phyloP scores from a whole-genome alignment of 371 early-diverging fungal species.

The Amoeboaphelidium protococcarum region DNA sequence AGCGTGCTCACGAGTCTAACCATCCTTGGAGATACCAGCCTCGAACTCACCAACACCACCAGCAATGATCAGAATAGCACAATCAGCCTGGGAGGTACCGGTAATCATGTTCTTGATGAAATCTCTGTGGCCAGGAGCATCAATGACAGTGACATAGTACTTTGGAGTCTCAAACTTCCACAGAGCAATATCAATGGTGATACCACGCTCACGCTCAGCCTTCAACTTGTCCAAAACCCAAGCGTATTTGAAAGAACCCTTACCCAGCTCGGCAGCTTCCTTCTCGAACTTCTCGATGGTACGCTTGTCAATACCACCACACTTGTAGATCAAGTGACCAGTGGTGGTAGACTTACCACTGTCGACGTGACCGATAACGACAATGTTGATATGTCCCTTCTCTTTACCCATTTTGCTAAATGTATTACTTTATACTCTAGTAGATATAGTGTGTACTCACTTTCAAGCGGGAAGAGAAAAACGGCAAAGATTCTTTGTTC shows the following conservation, averaged over 20 bases:
- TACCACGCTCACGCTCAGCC: conserved; percentile 92
- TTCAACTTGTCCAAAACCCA: conserved; percentile 91
- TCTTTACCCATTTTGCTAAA: conserved; percentile 76
- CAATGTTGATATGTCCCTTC: conserved; percentile 81
- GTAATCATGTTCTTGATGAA: conserved; percentile 99
- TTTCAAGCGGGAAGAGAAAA: no score
- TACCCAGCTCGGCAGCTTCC: conserved; percentile 93
- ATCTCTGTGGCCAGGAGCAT: conserved; percentile 97
- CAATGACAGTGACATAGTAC: conserved; percentile 81
- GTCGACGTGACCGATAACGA: conserved; percentile 99
- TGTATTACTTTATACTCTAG: no score
- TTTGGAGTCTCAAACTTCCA: conserved; percentile 92
- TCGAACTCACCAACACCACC: conserved; percentile 91
- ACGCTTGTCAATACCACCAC: conserved; percentile 93
- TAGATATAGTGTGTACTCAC: no score
- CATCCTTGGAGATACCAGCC: conserved; percentile 96
- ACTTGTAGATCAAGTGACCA: conserved; percentile 95
- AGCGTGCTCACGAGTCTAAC: conserved; percentile 99
- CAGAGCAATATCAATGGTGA: conserved; percentile 88
- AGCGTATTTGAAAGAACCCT: conserved; percentile 87
- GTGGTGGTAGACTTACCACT: conserved; percentile 23
- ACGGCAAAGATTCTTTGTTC: no score
- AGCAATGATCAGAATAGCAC: conserved; percentile 89
- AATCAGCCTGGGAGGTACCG: conserved; percentile 87
- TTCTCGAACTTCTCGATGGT: conserved; percentile 98